A percentile compares a stretch with the other conserved stretches of the same genome.
These are phyloP conservation scores for Keithomyces neogunnii DNA, from an alignment of 2,329 filamentous ascomycete genomes.

Conservation along the genomic window DNA sequence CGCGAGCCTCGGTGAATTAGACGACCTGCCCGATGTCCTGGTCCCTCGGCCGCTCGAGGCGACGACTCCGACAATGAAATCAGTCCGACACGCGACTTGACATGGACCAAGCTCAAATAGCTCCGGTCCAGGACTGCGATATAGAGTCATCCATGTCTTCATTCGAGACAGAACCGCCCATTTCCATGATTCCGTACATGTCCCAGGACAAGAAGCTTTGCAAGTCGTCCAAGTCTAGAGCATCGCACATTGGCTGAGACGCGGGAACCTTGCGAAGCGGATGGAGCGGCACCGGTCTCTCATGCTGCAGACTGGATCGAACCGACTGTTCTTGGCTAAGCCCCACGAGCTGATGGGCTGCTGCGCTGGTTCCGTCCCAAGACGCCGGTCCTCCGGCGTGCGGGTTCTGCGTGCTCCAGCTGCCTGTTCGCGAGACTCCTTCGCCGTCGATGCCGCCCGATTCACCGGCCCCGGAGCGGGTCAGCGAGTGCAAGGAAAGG, in stretches of 20 bases:
- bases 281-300: conserved; percentile 23
- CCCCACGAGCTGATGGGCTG: conserved; percentile 18
- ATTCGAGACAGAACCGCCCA: conserved; percentile 27
- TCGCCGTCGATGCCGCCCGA: conserved; percentile 6
- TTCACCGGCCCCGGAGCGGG: conserved; percentile 9
- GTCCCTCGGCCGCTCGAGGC: background rate
- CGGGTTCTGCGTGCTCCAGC: conserved; percentile 16
- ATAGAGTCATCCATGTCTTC: conserved; percentile 25
- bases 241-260: conserved; percentile 23
- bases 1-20: background rate
- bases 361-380: conserved; percentile 18
- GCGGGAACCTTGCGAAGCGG: conserved; percentile 12
- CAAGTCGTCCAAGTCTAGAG: conserved; percentile 28
- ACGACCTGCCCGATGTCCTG: background rate
- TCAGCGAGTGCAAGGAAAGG: conserved; percentile 15
- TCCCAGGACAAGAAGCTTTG: conserved; percentile 32
- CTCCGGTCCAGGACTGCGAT: conserved; percentile 21
- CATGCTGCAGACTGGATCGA: conserved; percentile 27
- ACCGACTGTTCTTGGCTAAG: conserved; percentile 16
- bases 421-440: conserved; percentile 7
- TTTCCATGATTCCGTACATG: conserved; percentile 32
- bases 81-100: too few species aligned
- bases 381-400: conserved; percentile 11
- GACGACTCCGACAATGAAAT: background rate
- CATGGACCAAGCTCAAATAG: conserved; percentile 8